These are phyloP conservation scores for Sporothrix pallida DNA, from an alignment of 2,329 filamentous ascomycete genomes.

Conservation along the genomic window DNA sequence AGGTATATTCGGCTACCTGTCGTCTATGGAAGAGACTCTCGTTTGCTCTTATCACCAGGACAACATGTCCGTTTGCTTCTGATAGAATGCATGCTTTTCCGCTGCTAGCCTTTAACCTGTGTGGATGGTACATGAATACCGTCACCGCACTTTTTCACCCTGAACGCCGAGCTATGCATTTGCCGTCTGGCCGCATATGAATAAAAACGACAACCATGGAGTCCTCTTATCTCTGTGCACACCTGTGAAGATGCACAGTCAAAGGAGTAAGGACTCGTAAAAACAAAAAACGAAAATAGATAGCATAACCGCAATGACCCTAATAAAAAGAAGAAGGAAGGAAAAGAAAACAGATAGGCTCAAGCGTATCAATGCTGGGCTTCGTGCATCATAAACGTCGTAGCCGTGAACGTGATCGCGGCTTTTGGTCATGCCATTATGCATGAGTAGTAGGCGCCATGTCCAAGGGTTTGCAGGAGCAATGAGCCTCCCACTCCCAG, in stretches of 20 bases:
- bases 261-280: background rate
- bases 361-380: too few relatives aligned
- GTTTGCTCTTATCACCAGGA: background rate
- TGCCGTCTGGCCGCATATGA: too few relatives aligned
- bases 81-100: background rate
- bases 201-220: background rate
- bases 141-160: background rate
- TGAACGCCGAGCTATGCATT: slow-evolving; percentile 15
- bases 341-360: background rate
- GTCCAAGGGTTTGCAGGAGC: slow-evolving; percentile 44
- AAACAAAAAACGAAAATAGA: background rate
- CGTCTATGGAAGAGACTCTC: background rate
- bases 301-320: background rate
- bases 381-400: background rate
- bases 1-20: background rate
- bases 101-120: background rate
- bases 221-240: background rate
- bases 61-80: background rate
- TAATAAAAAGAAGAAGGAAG: background rate
- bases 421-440: slow-evolving; percentile 20
- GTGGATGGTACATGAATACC: background rate
- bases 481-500: slow-evolving; percentile 72
- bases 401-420: too few relatives aligned
- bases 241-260: background rate
- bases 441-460: slow-evolving; percentile 38